Evolutionary conservation across 2,329 filamentous ascomycete genomes (phyloP).

Genomic region (Rhexocercosporidium sp.): DNA sequence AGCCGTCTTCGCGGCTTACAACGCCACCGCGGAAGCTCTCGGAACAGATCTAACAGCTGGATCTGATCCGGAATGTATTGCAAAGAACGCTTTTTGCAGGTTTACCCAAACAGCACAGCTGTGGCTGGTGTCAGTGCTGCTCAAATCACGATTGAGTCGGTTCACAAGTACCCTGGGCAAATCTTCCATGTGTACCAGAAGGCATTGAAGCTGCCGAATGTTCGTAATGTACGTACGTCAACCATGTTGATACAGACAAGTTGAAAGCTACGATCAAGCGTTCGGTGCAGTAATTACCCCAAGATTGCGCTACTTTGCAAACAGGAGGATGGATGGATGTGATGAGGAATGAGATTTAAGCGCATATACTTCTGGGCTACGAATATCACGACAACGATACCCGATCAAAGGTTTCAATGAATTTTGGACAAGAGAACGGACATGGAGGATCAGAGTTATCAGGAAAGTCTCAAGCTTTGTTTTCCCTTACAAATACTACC

Average conservation of each 20-base stretch:
- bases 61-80: slow-evolving; percentile 47
- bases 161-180: slow-evolving; percentile 54
- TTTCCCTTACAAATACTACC: too few species aligned
- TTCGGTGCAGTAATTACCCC: slow-evolving; percentile 42
- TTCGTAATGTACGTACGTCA: slow-evolving; percentile 49
- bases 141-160: slow-evolving; percentile 53
- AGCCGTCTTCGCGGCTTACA: slow-evolving; percentile 49
- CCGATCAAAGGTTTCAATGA: background rate
- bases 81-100: slow-evolving; percentile 51
- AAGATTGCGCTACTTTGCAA: slow-evolving; percentile 18
- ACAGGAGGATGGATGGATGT: background rate
- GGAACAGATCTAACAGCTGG: slow-evolving; percentile 53
- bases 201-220: slow-evolving; percentile 44
- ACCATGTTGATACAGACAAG: slow-evolving; percentile 44
- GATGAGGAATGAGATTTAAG: background rate
- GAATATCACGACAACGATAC: background rate
- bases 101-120: slow-evolving; percentile 51
- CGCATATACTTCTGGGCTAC: background rate
- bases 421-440: too few species aligned
- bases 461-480: background rate
- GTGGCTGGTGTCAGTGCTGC: slow-evolving; percentile 47
- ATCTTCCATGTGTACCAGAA: slow-evolving; percentile 52
- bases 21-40: slow-evolving; percentile 47
- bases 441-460: background rate
- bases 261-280: slow-evolving; percentile 47